phyloP scores from a whole-genome alignment of 1,284 basidiomycete species.

The Leccinum subrobustum region DNA sequence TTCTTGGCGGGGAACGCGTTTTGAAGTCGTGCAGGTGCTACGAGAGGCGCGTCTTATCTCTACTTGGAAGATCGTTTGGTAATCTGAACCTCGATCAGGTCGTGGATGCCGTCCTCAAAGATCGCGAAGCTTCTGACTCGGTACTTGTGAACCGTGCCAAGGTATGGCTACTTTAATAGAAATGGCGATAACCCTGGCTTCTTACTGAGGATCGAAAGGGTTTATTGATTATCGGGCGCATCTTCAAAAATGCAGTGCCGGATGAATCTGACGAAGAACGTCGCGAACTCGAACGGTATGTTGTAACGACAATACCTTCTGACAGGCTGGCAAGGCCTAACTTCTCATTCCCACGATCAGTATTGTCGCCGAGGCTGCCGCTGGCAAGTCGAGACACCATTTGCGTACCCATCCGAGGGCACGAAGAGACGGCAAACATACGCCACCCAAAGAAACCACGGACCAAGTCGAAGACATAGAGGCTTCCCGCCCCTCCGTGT shows the following conservation, averaged over 20 bases:
- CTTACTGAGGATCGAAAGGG: constrained; percentile 47
- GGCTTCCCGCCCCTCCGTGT: constrained; percentile 12
- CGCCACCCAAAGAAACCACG: constrained; percentile 17
- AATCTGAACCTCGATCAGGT: constrained; percentile 42
- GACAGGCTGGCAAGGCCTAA: constrained; percentile 3
- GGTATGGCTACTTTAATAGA: constrained; percentile 39
- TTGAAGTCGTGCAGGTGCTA: constrained; percentile 87
- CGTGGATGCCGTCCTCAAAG: constrained; percentile 80
- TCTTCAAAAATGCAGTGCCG: constrained; percentile 81
- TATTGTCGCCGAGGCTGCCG: constrained; percentile 70
- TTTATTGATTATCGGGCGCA: constrained; percentile 77
- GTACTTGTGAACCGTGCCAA: constrained; percentile 80
- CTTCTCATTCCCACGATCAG: constrained; percentile 32
- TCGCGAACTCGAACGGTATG: constrained; percentile 84
- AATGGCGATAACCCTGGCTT: background rate
- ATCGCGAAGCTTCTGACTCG: constrained; percentile 67
- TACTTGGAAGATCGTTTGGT: background rate
- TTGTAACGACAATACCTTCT: background rate
- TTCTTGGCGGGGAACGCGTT: constrained; percentile 92
- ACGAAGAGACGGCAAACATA: constrained; percentile 34
- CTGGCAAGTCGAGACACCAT: constrained; percentile 61
- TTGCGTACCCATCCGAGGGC: constrained; percentile 41
- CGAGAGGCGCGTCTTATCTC: constrained; percentile 51
- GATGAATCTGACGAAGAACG: constrained; percentile 92
- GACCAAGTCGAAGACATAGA: constrained; percentile 21